Base-by-base conservation (phyloP, 495 filamentous ascomycete genomes). In the Trichoderma parareesei region DNA sequence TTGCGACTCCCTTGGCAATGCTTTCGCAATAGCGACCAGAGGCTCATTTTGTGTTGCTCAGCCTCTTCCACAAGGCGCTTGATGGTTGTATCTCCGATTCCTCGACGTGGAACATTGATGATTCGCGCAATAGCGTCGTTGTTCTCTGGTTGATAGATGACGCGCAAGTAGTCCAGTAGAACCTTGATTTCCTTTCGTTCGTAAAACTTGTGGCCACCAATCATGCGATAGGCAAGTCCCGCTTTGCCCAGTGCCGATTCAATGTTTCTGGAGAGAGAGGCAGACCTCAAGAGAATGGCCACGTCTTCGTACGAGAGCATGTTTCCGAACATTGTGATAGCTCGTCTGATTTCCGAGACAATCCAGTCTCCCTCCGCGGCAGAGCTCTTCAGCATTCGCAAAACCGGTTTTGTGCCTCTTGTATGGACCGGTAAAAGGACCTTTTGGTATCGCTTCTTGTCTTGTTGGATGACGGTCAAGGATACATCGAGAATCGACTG, bases 221-320 rank as follows among this genome's bases (percentile, higher is more conserved):
- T 90, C 95, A 98, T 98, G 40, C 86, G 86, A 74, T 99, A 99
- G 0, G 92, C 82, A 40, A 99, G 85, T 1, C 95, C 95, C 9
- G 86, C 85, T 71, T 89, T 92, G 4, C 91, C 92, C 67, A 98
- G 83, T 11, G 87, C 88, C 14, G 84, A 82, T 73, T 99, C 95
- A 57, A 98, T 88, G 41, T 89, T 85, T 37, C 92, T 82, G 0
- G 95, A 98, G 48, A 98, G 78, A 3, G 85, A 80, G 0, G 94
- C 90, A 5, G 92, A 93, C 4, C 95, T 85, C 49, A 99, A 82
- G 13, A 99, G 76, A 20, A 99, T 88, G 0, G 92, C 91, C 67
- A 93, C 85, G 71, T 98, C 95, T 49, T 85, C 88, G 71, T 87
- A 82, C 9, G 81, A 82, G 48, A 97, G 68, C 66, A 94, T 80